Conservation (phyloP, 176 grass and related monocot species). For the Cocos nucifera region DNA sequence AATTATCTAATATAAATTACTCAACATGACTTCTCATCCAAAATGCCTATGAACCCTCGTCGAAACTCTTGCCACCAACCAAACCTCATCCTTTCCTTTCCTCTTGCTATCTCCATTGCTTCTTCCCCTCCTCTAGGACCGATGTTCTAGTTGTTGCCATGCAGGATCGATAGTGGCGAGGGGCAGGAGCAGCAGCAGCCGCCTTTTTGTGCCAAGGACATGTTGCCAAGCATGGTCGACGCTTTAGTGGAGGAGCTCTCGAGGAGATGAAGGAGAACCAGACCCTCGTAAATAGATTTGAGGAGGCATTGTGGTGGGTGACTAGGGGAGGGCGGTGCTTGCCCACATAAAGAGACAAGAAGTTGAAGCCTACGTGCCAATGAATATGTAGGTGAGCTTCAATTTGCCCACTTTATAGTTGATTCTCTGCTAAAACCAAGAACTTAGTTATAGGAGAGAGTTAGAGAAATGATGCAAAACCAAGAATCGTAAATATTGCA, state of each 20-base stretch:
- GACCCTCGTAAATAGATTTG: slow-evolving; percentile 41
- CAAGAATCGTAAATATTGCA: too few relatives aligned
- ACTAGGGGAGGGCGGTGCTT: slow-evolving; percentile 55
- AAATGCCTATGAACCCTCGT: too few relatives aligned
- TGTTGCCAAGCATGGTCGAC: too few relatives aligned
- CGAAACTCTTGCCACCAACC: too few relatives aligned
- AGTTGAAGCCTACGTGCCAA: slow-evolving; percentile 34
- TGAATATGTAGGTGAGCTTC: slow-evolving; percentile 51
- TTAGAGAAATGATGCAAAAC: too few relatives aligned
- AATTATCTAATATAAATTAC: too few relatives aligned
- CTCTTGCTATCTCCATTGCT: not conserved
- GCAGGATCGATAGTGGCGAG: slow-evolving; percentile 3
- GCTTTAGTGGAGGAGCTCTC: slow-evolving; percentile 69
- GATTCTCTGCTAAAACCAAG: slow-evolving; percentile 15
- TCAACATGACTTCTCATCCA: not conserved
- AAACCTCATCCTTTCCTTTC: slow-evolving; percentile 29
- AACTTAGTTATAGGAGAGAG: not conserved
- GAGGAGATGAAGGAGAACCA: slow-evolving; percentile 53
- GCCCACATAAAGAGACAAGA: slow-evolving; percentile 60
- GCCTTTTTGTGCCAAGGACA: not conserved
- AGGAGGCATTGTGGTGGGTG: slow-evolving; percentile 56
- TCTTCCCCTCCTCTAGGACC: not conserved
- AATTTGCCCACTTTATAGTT: slow-evolving; percentile 9
- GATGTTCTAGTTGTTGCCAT: slow-evolving; percentile 13
- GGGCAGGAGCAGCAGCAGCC: not conserved